Percentiles rank a stretch among this genome's conserved stretches.
Conservation (phyloP, 345 rosid species). For the Lepidium africanum region DNA sequence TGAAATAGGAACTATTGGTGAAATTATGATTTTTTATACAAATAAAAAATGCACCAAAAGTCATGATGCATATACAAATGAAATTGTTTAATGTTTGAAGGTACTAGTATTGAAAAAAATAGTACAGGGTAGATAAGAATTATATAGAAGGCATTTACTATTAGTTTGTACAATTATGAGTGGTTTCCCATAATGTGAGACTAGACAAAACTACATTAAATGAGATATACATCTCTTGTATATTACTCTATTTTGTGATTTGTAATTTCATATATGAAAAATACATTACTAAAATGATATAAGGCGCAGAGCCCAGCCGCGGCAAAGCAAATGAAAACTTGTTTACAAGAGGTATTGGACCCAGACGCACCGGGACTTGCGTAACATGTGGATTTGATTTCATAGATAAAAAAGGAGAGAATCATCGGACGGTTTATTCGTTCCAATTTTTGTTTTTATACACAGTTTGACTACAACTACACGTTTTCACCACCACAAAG, state of each 20-base stretch:
- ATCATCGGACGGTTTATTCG: not conserved
- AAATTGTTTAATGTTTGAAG: not conserved
- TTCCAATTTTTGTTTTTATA: not conserved
- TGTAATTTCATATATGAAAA: not conserved
- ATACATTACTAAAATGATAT: not conserved
- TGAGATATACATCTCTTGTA: not conserved
- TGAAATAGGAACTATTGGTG: too few species aligned
- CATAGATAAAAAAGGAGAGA: not conserved
- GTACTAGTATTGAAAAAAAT: not conserved
- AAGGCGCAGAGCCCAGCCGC: conserved; percentile 5
- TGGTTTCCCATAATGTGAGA: not conserved
- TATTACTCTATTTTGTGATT: not conserved
- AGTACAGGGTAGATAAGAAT: conserved; percentile 1
- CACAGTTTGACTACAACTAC: not conserved
- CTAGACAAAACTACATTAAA: not conserved
- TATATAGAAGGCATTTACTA: not conserved
- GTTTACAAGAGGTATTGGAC: not conserved
- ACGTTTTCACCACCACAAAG: not conserved
- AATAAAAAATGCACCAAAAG: not conserved
- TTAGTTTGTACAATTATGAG: not conserved
- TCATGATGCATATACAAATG: not conserved
- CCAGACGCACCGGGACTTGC: not conserved
- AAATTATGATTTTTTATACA: not conserved
- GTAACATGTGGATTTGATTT: not conserved
- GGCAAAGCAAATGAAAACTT: not conserved